phyloP scores from a whole-genome alignment of 805 yeast species.

The Candida succiphila region DNA sequence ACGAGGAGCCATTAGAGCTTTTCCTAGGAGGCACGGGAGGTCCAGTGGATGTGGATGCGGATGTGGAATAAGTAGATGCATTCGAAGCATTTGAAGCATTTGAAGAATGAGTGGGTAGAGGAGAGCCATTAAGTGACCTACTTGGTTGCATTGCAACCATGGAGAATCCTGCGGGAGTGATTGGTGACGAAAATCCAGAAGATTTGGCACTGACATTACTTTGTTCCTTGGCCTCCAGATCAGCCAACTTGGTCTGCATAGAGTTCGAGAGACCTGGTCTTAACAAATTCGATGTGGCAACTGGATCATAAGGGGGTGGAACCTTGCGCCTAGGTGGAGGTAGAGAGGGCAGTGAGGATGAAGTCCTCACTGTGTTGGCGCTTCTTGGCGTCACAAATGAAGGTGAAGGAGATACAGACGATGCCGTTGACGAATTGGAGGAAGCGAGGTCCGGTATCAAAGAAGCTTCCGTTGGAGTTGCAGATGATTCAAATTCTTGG shows the following conservation, averaged over 20 bases:
- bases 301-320: conserved; percentile 4
- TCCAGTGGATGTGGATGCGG: conserved; percentile 24
- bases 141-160: conserved; percentile 21
- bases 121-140: conserved; percentile 18
- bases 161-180: conserved; percentile 6
- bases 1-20: no score
- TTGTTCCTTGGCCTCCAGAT: background rate
- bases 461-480: conserved; percentile 12
- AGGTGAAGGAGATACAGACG: conserved; percentile 11
- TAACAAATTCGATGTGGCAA: background rate
- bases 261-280: conserved; percentile 1
- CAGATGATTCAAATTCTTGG: no score
- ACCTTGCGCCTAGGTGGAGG: conserved; percentile 9
- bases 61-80: conserved; percentile 10
- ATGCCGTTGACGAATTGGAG: conserved; percentile 10
- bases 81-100: conserved; percentile 30
- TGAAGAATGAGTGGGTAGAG: conserved; percentile 33
- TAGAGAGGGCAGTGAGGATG: conserved; percentile 4
- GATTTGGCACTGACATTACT: background rate
- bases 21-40: no score
- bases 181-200: background rate
- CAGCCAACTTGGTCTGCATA: no score
- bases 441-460: conserved; percentile 2
- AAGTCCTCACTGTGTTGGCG: conserved; percentile 4
- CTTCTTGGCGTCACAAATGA: conserved; percentile 11